Evolutionary conservation across 306 rosid species (phyloP).

Genomic region (Cicer pinnatifidum): DNA sequence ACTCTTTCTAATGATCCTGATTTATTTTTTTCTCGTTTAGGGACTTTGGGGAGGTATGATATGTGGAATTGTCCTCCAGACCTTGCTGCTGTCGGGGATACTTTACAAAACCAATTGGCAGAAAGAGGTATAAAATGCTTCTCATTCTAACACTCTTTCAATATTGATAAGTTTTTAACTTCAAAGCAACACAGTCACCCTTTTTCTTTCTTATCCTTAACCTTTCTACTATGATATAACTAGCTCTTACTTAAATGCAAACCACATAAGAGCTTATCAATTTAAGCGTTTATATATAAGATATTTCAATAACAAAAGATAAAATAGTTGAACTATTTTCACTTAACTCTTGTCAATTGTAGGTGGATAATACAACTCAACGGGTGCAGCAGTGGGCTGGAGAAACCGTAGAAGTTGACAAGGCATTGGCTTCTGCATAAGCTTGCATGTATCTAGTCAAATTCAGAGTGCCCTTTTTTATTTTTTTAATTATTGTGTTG

Average conservation of each 20-base stretch:
- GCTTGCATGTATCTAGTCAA: conserved; percentile 13
- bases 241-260: not conserved
- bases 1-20: conserved; percentile 37
- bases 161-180: conserved; percentile 29
- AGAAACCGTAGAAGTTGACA: conserved; percentile 38
- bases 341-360: conserved; percentile 11
- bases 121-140: conserved; percentile 50
- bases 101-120: conserved; percentile 57
- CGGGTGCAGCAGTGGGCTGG: conserved; percentile 55
- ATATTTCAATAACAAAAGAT: too few relatives aligned
- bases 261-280: too few relatives aligned
- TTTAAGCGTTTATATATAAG: too few relatives aligned
- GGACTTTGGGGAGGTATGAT: conserved; percentile 65
- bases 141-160: conserved; percentile 4
- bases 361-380: conserved; percentile 49
- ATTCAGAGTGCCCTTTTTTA: conserved; percentile 6
- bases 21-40: conserved; percentile 17
- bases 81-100: conserved; percentile 44
- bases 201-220: conserved; percentile 2
- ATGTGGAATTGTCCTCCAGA: conserved; percentile 54
- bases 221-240: not conserved
- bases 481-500: not conserved
- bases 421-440: conserved; percentile 37
- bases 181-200: conserved; percentile 1
- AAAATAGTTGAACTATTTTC: not conserved